Percentiles rank a stretch among this genome's conserved stretches.
These are phyloP conservation scores for Trichoderma gracile DNA, from an alignment of 2,329 filamentous ascomycete genomes.

Conservation along the genomic window DNA sequence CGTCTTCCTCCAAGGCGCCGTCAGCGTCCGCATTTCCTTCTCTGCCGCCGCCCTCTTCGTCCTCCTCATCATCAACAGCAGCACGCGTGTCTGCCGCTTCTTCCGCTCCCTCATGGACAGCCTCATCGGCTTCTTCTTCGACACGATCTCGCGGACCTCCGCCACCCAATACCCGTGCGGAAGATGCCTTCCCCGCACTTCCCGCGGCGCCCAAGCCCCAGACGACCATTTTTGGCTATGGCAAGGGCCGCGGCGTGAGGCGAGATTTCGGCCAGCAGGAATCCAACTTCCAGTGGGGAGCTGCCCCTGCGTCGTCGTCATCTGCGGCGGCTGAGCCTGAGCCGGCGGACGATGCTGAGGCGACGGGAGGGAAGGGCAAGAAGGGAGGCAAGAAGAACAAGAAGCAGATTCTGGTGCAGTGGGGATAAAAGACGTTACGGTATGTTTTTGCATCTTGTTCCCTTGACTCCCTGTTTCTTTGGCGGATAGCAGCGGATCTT, in stretches of 20 bases:
- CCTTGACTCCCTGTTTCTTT: neutral
- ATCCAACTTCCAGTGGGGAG: conserved; percentile 56
- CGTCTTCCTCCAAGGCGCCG: conserved; percentile 26
- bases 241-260: conserved; percentile 53
- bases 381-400: conserved; percentile 63
- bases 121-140: conserved; percentile 32
- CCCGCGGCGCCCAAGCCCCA: conserved; percentile 72
- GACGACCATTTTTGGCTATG: conserved; percentile 64
- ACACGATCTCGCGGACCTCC: conserved; percentile 33
- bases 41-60: conserved; percentile 38
- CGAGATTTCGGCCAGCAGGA: conserved; percentile 52
- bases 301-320: conserved; percentile 28
- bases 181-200: conserved; percentile 78
- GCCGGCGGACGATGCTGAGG: conserved; percentile 35
- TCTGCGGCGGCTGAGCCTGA: conserved; percentile 32
- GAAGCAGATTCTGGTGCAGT: conserved; percentile 62
- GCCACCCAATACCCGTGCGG: conserved; percentile 36
- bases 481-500: neutral
- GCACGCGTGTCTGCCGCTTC: conserved; percentile 25
- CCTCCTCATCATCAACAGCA: conserved; percentile 31
- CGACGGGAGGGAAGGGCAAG: conserved; percentile 47
- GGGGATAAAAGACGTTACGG: conserved; percentile 47
- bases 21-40: conserved; percentile 48
- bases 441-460: neutral
- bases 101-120: conserved; percentile 38